These are phyloP conservation scores for Seiridium cupressi DNA, from an alignment of 2,329 filamentous ascomycete species.

Conservation along the genomic window DNA sequence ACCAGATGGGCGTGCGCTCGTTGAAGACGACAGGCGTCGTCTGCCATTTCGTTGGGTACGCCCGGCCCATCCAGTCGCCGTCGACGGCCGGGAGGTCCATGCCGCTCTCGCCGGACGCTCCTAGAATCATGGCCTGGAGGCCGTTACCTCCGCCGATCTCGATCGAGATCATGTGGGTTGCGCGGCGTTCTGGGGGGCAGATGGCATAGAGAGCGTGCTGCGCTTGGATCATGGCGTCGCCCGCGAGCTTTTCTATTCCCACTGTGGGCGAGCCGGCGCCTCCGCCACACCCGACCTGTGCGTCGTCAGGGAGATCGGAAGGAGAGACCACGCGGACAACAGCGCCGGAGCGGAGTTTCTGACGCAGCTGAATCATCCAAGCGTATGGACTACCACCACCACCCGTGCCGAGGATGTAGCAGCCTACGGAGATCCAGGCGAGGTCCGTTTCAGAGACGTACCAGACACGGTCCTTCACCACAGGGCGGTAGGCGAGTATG, in stretches of 20 bases:
- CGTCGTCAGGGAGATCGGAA: constrained; percentile 46
- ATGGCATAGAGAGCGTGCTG: constrained; percentile 50
- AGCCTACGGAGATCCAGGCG: constrained; percentile 54
- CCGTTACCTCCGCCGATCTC: constrained; percentile 70
- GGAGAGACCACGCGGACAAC: constrained; percentile 51
- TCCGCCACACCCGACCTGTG: constrained; percentile 53
- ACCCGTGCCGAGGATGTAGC: constrained; percentile 61
- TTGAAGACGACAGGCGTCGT: constrained; percentile 52
- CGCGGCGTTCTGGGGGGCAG: constrained; percentile 29
- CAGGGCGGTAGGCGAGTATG: constrained; percentile 43
- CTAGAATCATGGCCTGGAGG: constrained; percentile 55
- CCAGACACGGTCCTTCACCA: constrained; percentile 51
- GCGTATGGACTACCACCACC: constrained; percentile 57
- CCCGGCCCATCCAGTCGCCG: constrained; percentile 56
- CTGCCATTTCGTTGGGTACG: constrained; percentile 55
- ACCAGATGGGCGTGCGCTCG: constrained; percentile 40
- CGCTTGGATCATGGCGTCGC: constrained; percentile 52
- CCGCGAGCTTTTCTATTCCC: constrained; percentile 57
- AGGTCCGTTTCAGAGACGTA: constrained; percentile 57
- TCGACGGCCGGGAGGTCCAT: constrained; percentile 52
- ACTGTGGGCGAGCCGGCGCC: constrained; percentile 60
- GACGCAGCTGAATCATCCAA: constrained; percentile 47
- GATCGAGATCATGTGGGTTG: constrained; percentile 59
- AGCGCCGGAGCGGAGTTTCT: constrained; percentile 48
- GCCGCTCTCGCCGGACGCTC: constrained; percentile 41